phyloP scores from a whole-genome alignment of 495 filamentous ascomycete genomes.

The Talaromyces proteolyticus region DNA sequence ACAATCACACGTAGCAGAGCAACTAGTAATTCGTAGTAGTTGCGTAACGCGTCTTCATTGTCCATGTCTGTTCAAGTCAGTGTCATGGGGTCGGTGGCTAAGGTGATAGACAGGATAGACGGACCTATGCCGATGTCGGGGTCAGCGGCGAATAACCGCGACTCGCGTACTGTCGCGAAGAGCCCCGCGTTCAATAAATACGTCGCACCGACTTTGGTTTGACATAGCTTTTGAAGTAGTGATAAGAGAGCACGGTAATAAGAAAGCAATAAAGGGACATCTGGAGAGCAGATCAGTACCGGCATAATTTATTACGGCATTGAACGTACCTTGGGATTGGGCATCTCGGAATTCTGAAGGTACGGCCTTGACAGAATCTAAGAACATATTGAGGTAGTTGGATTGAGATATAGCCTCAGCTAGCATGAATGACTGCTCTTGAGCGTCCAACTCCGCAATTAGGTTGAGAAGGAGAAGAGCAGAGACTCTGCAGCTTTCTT shows the following conservation, averaged over 20 bases:
- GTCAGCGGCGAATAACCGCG: constrained; percentile 79
- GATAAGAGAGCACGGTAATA: constrained; percentile 74
- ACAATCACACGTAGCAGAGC: constrained; percentile 78
- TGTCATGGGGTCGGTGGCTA: background rate
- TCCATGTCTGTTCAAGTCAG: constrained; percentile 48
- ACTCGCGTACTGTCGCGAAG: constrained; percentile 75
- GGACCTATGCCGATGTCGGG: constrained; percentile 83
- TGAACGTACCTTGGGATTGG: constrained; percentile 41
- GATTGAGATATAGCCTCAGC: constrained; percentile 74
- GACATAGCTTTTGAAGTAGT: constrained; percentile 77
- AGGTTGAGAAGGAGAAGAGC: constrained; percentile 73
- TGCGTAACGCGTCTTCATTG: constrained; percentile 62
- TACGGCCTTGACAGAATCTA: constrained; percentile 74
- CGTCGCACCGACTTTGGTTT: constrained; percentile 71
- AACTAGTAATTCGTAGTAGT: constrained; percentile 78
- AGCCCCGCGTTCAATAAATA: constrained; percentile 81
- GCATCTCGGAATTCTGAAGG: constrained; percentile 56
- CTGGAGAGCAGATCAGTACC: constrained; percentile 20
- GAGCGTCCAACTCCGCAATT: constrained; percentile 58
- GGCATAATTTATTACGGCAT: too few species aligned
- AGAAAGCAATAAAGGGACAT: constrained; percentile 46
- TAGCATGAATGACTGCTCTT: constrained; percentile 60
- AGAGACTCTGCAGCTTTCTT: constrained; percentile 72
- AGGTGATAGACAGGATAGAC: constrained; percentile 22
- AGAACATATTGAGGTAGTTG: constrained; percentile 84